These are phyloP conservation scores for Solanum hybrid DNA, from an alignment of 305 asterid species.

Conservation along the genomic window DNA sequence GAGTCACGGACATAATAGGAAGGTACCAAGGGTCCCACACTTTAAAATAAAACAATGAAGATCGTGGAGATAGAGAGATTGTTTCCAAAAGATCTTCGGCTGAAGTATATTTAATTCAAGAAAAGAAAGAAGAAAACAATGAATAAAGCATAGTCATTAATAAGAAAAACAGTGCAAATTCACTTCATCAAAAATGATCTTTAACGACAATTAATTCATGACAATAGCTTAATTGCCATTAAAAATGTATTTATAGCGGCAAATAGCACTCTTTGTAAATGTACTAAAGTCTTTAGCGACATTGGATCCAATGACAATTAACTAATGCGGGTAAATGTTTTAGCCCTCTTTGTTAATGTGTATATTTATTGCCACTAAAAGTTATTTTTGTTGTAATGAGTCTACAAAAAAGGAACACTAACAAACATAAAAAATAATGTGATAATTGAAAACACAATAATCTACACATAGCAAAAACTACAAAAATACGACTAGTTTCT, in stretches of 20 bases:
- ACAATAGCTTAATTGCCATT: too few species aligned
- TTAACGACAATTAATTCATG: background rate
- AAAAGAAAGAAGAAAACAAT: too few species aligned
- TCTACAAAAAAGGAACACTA: background rate
- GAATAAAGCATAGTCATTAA: background rate
- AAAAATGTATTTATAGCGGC: background rate
- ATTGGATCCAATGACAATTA: background rate
- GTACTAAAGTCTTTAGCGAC: background rate
- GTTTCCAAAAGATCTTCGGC: rapidly evolving
- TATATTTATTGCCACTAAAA: background rate
- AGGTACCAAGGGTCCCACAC: background rate
- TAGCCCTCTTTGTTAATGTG: too few species aligned
- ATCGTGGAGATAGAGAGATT: background rate
- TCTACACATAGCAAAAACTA: too few species aligned
- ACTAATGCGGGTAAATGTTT: background rate
- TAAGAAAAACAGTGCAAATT: too few species aligned
- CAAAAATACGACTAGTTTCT: background rate
- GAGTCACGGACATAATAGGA: background rate
- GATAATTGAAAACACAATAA: too few species aligned
- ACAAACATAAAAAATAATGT: background rate
- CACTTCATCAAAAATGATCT: too few species aligned
- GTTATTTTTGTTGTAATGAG: too few species aligned
- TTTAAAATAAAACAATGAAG: background rate
- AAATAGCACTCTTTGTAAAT: background rate
- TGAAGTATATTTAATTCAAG: background rate